Percentiles rank a stretch among this genome's conserved stretches.
These are phyloP conservation scores for Lenwebbia sp. DNA, from an alignment of 345 rosid genomes.

Conservation along the genomic window DNA sequence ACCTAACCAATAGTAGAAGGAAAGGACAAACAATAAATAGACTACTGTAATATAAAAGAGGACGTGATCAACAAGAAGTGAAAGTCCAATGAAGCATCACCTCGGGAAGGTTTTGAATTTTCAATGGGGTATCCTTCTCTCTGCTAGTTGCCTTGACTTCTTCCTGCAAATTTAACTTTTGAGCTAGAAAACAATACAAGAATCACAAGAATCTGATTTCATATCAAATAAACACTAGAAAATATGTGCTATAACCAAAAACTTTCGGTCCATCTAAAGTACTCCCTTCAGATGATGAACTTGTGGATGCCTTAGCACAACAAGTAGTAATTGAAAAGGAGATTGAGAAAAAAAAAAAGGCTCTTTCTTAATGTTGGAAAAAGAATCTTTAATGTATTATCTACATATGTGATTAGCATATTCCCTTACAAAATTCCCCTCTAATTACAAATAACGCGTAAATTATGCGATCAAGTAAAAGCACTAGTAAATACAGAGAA, in stretches of 20 bases:
- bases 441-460: background rate
- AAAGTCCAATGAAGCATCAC: constrained; percentile 9
- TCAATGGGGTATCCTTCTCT: constrained; percentile 4
- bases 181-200: background rate
- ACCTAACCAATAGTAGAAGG: background rate
- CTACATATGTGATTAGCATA: background rate
- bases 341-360: background rate
- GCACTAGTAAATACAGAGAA: background rate
- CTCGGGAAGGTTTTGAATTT: constrained; percentile 47
- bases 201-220: background rate
- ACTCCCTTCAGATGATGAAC: background rate
- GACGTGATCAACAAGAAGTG: background rate
- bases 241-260: background rate
- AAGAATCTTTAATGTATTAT: background rate
- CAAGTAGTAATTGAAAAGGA: background rate
- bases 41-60: background rate
- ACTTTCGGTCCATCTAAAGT: background rate
- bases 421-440: background rate
- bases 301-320: background rate
- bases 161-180: constrained; percentile 26
- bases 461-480: background rate
- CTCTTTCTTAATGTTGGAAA: background rate
- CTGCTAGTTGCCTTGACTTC: constrained; percentile 17
- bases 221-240: background rate
- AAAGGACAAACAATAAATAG: background rate